Evolutionary conservation across 805 yeast species (phyloP), one percentile per base, ranked within the genome.

Genomic region (Millerago galiae): DNA sequence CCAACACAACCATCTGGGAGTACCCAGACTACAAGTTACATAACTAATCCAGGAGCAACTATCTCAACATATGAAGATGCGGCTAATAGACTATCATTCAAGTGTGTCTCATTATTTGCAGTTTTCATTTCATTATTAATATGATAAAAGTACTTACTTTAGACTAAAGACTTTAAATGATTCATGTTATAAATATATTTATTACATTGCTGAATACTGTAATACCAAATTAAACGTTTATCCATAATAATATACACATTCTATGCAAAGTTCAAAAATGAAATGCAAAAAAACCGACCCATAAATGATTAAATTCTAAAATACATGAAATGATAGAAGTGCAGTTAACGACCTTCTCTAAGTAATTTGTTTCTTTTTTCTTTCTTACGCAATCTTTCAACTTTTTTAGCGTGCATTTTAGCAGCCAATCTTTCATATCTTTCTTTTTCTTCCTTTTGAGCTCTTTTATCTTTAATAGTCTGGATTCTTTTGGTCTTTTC

Each of bases 291-390:
- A 15, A 16, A 31, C 15, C 32, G 14, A 29, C 16, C 15, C 14
- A 9, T 11, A 30, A 8, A 16, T 16, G 18, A 31, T 17, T 12
- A 18, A 18, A 15, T 18, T 29, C 37, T 24, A 11, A 25, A 25
- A 15, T 24, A 6, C 21, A 14, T 4, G 13, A 13, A n/a, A 24
- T 12, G 18, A 25, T n/a, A 16, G 15, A 14, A 14, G 7, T n/a
- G 17, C 17, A 6, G 16, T n/a, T 40, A 84, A 63, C 97, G 96
- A 59, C 59, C 59, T 38, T 90, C 98, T 61, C 82, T 88, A 61
- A 90, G 79, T 56, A 89, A 70, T 68, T 91, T 91, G 69, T 90
- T 91, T 67, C 98, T 81, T 83, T 91, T 91, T 61, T 91, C 99
- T 59, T 83, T 81, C 70, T 83, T 81, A 67, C 84, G 81, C 67